Evolutionary conservation across 129 eudicot species (phyloP), one percentile per base, ranked within the genome.

Genomic region (Flaveria ramosissima): DNA sequence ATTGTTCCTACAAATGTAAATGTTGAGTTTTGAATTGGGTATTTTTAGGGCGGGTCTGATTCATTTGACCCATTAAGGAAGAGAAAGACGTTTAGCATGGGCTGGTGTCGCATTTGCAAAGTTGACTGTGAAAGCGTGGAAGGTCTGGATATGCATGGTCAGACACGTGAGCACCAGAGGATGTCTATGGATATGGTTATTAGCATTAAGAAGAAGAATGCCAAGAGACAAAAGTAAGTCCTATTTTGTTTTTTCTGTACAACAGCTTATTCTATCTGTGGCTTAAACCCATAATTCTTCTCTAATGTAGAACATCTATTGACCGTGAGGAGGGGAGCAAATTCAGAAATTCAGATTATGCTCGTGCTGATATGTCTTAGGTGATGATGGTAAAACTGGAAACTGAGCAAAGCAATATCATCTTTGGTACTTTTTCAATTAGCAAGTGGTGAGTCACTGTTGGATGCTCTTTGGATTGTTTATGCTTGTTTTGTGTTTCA

Each of bases 41-140:
- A 30, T 48, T 59, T 77, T n/a, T 75, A 95, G 99, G 94, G 92
- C 41, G 90, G 82, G 51, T 13, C 82, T 66, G 93, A 86, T 43
- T 76, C 96, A 13, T 86, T 89, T 83, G 99, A 95, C 73, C 83
- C 77, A 8, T 70, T 84, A 42, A 84, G 94, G 80, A 91, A 86
- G 87, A 78, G 93, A 81, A 89, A 79, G 78, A 78, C 87, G 2
- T 46, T 84, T 10, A 86, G 86, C 68, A 85, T 83, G 83, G 97
- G 96, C 32, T 95, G 97, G 99, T 95, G 99, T 81, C 89, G 97
- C 20, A 95, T 95, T 24, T 95, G 99, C 87, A 84, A 85, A 72
- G 80, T 95, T 73, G 97, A 95, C 73, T 95, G 99, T 89, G 96
- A 90, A 45, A 84, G 89, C 16, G 92, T 89, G 59, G 99, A 95